Base-by-base conservation (phyloP, 2,329 filamentous ascomycete genomes). In the Cercospora sp. region DNA sequence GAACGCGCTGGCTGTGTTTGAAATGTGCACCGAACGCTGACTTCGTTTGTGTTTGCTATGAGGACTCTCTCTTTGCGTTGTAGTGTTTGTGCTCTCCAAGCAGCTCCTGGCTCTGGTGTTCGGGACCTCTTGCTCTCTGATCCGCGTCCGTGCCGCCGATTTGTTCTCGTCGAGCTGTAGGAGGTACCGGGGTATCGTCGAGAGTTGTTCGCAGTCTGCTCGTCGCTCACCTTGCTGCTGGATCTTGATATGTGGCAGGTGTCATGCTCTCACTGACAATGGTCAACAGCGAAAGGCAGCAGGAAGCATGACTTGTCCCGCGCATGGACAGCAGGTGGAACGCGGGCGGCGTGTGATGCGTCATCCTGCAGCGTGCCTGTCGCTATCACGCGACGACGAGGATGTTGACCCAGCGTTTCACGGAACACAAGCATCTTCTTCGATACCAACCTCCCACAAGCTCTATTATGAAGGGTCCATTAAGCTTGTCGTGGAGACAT, bases 331-430 rank as follows among this genome's bases (percentile, higher is more conserved):
- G 23, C 59, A n/a, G 36, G 30, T 42, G 42, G 42, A 57, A 57
- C 53, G 53, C 53, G 53, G 53, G 53, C 53, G 23, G 31, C 58
- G 31, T 9, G 58, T n/a, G 33, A 40, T 40, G 59, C 59, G 40
- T 61, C 33, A 28, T 61, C 40, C 59, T 28, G 36, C 33, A 31
- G 36, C 31, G 59, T 61, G 28, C 33, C 36, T 61, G 31, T 36
- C 16, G 31, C 23, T 45, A 45, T 61, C 59, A 61, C 59, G 59
- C 59, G 59, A 28, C 59, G 40, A 61, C 59, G 59, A 61, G 59
- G 59, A 61, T 31, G 36, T 36, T n/a, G 33, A 40, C 33, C 59
- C 18, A 36, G 59, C 31, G 59, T 36, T 42, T n/a, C 26, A 42
- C 33, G 23, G 6, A 18, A 42, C 30, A 5, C 36, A 20, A 40